Conservation (phyloP, 495 filamentous ascomycete species). For the Xylaria sp. region DNA sequence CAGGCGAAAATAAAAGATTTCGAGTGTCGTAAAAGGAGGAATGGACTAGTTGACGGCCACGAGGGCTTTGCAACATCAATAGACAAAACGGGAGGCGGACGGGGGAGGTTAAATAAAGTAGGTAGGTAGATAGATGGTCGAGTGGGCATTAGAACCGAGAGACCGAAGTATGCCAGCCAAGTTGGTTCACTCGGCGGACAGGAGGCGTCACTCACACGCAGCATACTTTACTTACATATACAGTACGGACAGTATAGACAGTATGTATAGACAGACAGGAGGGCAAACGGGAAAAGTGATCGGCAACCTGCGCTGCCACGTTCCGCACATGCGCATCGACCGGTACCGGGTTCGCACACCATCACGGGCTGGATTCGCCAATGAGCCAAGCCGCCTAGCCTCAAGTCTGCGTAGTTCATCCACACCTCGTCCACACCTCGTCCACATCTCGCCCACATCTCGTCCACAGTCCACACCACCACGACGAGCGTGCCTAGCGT, state of each 20-base stretch:
- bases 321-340: neutral
- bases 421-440: too few relatives aligned
- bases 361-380: neutral
- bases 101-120: neutral
- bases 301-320: slow-evolving; percentile 12
- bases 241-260: too few relatives aligned
- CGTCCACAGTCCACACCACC: slow-evolving; percentile 20
- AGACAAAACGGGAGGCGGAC: neutral
- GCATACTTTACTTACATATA: too few relatives aligned
- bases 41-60: neutral
- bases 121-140: slow-evolving; percentile 1
- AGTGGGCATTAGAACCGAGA: slow-evolving; percentile 5
- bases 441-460: too few relatives aligned
- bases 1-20: neutral
- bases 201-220: slow-evolving; percentile 13
- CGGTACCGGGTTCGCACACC: slow-evolving; percentile 13
- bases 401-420: neutral
- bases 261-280: too few relatives aligned
- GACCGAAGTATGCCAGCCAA: slow-evolving; percentile 1
- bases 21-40: neutral
- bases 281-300: slow-evolving; percentile 6
- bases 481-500: neutral
- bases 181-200: neutral
- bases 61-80: neutral
- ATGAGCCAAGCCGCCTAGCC: neutral